Percentiles rank a stretch among this genome's conserved stretches.
Conservation (phyloP, 2,329 filamentous ascomycete species). For the Aspergillus candidus region DNA sequence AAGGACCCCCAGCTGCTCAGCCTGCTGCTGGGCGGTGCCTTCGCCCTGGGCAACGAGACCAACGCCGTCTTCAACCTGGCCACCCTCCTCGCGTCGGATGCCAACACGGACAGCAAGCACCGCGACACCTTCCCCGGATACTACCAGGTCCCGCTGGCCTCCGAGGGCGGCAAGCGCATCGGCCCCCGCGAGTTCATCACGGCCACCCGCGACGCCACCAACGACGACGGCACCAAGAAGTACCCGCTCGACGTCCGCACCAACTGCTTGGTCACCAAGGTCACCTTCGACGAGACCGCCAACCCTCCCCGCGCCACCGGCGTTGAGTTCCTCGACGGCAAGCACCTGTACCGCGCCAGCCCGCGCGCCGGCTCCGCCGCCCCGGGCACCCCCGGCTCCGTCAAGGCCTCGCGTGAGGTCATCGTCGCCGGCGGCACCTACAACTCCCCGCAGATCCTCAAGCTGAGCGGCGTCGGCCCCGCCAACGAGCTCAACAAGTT, state of each 20-base stretch:
- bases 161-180: conserved; percentile 26
- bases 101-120: conserved; percentile 42
- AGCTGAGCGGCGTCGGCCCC: conserved; percentile 60
- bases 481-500: conserved; percentile 47
- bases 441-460: conserved; percentile 60
- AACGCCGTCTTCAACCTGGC: conserved; percentile 40
- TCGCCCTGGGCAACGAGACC: conserved; percentile 46
- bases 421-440: conserved; percentile 51
- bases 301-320: conserved; percentile 41
- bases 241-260: conserved; percentile 54
- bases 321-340: conserved; percentile 46
- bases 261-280: conserved; percentile 43
- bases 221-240: conserved; percentile 25
- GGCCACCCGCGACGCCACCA: conserved; percentile 21
- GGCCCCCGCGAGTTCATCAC: conserved; percentile 39
- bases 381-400: conserved; percentile 26
- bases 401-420: conserved; percentile 40
- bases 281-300: conserved; percentile 37
- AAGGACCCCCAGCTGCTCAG: conserved; percentile 50
- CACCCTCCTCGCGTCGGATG: conserved; percentile 45
- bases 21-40: conserved; percentile 47
- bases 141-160: conserved; percentile 54
- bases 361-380: conserved; percentile 24
- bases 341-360: conserved; percentile 44
- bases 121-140: conserved; percentile 47